phyloP scores from a whole-genome alignment of 1,284 basidiomycete species.

The Pseudozyma tsukubaensis region DNA sequence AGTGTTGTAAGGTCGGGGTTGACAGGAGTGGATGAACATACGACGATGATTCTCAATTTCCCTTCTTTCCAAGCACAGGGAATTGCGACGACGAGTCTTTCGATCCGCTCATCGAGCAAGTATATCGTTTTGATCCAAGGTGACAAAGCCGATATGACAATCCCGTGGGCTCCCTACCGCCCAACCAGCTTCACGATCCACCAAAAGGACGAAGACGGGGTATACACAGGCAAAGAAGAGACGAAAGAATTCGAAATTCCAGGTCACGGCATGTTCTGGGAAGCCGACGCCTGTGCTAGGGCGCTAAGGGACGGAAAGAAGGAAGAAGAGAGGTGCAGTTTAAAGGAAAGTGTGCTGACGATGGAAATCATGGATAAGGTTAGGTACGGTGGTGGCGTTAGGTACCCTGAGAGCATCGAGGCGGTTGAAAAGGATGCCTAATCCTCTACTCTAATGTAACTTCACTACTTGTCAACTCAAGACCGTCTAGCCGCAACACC shows the following conservation, averaged over 20 bases:
- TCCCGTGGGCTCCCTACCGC: constrained; percentile 76
- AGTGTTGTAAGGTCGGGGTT: constrained; percentile 78
- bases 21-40: constrained; percentile 83
- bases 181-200: constrained; percentile 48
- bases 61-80: constrained; percentile 67
- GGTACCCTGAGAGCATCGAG: constrained; percentile 46
- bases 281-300: constrained; percentile 83
- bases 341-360: constrained; percentile 62
- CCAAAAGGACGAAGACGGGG: constrained; percentile 48
- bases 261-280: constrained; percentile 70
- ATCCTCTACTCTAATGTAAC: neutral
- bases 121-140: constrained; percentile 53
- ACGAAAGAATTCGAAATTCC: constrained; percentile 74
- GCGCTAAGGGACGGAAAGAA: constrained; percentile 80
- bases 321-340: constrained; percentile 80
- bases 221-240: constrained; percentile 29
- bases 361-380: constrained; percentile 61
- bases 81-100: constrained; percentile 44
- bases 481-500: too few relatives aligned
- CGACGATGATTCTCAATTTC: constrained; percentile 82
- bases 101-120: constrained; percentile 12
- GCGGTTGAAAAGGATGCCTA: constrained; percentile 1
- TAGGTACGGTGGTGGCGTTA: constrained; percentile 24
- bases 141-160: constrained; percentile 71
- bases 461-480: neutral